Percentiles rank a stretch among this genome's conserved stretches.
Evolutionary conservation across 768 basidiomycete genomes (phyloP).

Genomic region (Mycena galopus): DNA sequence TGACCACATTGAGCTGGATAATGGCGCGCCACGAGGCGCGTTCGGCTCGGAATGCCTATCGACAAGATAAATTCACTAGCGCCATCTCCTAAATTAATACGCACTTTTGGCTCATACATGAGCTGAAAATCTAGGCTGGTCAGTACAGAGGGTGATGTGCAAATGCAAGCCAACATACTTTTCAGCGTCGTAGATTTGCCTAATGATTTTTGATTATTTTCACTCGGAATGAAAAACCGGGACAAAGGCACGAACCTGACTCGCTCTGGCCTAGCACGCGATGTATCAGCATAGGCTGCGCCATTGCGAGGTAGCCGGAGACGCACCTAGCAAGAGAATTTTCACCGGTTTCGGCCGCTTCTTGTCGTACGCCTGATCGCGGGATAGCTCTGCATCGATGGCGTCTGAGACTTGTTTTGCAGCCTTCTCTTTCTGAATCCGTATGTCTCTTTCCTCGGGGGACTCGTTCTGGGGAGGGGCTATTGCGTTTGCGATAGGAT

Average conservation of each 20-base stretch:
- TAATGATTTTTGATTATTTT: conserved; percentile 37
- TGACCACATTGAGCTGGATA: conserved; percentile 77
- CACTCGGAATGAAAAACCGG: conserved; percentile 12
- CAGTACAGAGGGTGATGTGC: conserved; percentile 21
- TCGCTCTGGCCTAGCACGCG: conserved; percentile 30
- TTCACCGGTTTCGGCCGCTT: conserved; percentile 62
- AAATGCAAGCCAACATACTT: conserved; percentile 51
- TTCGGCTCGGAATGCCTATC: conserved; percentile 54
- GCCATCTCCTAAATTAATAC: conserved; percentile 38
- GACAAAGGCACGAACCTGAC: conserved; percentile 29
- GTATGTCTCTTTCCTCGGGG: conserved; percentile 55
- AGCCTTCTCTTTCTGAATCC: conserved; percentile 62
- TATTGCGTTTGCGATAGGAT: conserved; percentile 66
- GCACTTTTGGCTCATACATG: conserved; percentile 67
- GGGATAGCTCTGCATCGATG: conserved; percentile 58
- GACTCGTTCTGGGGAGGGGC: conserved; percentile 71
- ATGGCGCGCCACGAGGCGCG: conserved; percentile 76
- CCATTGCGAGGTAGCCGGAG: conserved; percentile 9
- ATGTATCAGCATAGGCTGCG: conserved; percentile 57
- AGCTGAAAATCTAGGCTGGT: conserved; percentile 66
- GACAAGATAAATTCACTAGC: conserved; percentile 20
- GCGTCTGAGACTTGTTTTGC: conserved; percentile 51
- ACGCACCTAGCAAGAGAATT: conserved; percentile 61
- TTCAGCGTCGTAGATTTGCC: conserved; percentile 73
- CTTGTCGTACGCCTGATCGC: conserved; percentile 57